Evolutionary conservation across 192 early-diverging fungal genomes (phyloP).

Genomic region (Thoreauomyces humboldtii): DNA sequence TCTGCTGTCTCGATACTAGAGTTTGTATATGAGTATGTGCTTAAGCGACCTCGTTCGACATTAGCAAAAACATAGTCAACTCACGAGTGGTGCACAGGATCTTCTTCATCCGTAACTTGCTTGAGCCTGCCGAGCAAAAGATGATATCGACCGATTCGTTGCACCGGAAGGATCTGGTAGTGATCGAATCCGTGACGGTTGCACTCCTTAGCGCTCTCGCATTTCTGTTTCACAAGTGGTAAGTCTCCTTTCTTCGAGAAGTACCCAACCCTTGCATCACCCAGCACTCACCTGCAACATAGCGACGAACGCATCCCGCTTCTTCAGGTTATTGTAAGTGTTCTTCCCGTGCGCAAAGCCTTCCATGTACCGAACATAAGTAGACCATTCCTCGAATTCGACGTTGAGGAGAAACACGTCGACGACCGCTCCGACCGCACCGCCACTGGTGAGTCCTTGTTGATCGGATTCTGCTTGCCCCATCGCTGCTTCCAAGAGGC

Average conservation of each 20-base stretch:
- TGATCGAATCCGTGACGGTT: slow-evolving; percentile 25
- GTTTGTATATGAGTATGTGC: too few relatives aligned
- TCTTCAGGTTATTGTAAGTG: slow-evolving; percentile 9
- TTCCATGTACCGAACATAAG: slow-evolving; percentile 27
- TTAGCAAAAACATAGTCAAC: neutral
- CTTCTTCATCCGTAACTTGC: slow-evolving; percentile 22
- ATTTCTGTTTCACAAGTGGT: neutral
- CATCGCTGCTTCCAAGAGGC: slow-evolving; percentile 15
- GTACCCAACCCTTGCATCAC: too few relatives aligned
- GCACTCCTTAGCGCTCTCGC: slow-evolving; percentile 30
- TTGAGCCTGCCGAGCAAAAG: slow-evolving; percentile 26
- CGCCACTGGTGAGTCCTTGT: slow-evolving; percentile 8
- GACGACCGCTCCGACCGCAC: slow-evolving; percentile 22
- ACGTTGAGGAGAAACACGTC: slow-evolving; percentile 27
- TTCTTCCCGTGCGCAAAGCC: slow-evolving; percentile 17
- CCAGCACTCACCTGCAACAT: slow-evolving; percentile 5
- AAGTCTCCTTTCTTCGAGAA: too few relatives aligned
- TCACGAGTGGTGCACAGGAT: slow-evolving; percentile 18
- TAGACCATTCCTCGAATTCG: slow-evolving; percentile 30
- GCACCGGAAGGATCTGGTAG: slow-evolving; percentile 32
- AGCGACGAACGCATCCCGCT: neutral
- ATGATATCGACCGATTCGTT: slow-evolving; percentile 30
- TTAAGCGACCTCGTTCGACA: too few relatives aligned
- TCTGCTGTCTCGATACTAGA: slow-evolving; percentile 27
- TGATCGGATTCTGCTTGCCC: slow-evolving; percentile 7